Percentiles rank a stretch among this genome's conserved stretches.
phyloP scores from a whole-genome alignment of 1,284 basidiomycete genomes.

The Cerioporus squamosus region DNA sequence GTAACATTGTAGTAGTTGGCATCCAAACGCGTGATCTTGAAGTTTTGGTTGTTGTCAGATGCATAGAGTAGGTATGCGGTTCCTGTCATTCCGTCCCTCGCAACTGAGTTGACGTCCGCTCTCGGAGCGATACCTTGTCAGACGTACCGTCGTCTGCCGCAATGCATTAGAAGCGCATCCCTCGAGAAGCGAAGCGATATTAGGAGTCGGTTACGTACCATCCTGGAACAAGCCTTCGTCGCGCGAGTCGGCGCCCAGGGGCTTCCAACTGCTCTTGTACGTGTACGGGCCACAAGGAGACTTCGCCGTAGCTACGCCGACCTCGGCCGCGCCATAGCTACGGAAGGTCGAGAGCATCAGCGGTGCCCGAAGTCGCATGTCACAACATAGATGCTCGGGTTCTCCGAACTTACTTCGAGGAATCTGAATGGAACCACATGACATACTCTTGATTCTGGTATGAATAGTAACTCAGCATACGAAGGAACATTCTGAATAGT shows the following conservation, averaged over 20 bases:
- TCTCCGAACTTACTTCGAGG: conserved; percentile 50
- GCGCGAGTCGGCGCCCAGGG: conserved; percentile 61
- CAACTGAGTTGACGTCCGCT: conserved; percentile 11
- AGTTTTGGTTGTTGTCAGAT: conserved; percentile 71
- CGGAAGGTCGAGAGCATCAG: neutral
- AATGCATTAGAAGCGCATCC: neutral
- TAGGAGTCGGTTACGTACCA: conserved; percentile 37
- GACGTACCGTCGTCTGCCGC: conserved; percentile 23
- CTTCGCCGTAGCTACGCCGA: conserved; percentile 63
- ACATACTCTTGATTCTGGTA: conserved; percentile 63
- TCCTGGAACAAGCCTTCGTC: conserved; percentile 66
- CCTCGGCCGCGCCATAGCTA: conserved; percentile 66
- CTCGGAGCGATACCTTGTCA: neutral
- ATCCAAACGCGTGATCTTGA: conserved; percentile 64
- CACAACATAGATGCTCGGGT: neutral
- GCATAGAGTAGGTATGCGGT: conserved; percentile 64
- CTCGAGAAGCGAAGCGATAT: neutral
- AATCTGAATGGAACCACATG: conserved; percentile 75
- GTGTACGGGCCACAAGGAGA: conserved; percentile 65
- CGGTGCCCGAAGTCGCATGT: neutral
- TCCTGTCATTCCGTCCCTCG: conserved; percentile 26
- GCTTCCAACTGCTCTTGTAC: conserved; percentile 59
- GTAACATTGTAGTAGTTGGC: conserved; percentile 62
- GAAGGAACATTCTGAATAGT: neutral
- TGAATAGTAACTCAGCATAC: neutral